Base-by-base conservation (phyloP, 352 stramenopile species). In the Phytophthora constricta region DNA sequence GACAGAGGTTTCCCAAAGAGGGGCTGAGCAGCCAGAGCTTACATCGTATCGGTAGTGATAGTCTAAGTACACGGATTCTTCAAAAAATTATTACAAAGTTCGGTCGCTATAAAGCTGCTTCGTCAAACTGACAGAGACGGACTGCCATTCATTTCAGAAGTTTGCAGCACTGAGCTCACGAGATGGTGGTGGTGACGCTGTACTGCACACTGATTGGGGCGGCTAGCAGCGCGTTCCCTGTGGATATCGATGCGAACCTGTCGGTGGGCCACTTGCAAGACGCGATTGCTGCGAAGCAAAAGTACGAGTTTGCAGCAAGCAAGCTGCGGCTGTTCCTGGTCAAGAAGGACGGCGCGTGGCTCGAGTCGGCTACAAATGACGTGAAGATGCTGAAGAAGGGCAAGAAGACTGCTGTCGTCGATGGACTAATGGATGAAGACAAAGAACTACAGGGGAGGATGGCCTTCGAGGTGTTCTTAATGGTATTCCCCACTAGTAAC, bases 281-380 rank as follows among this genome's bases (percentile, higher is more conserved):
- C 14, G 41, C 41, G 41, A 23, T 23, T 17, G n/a, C 14, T 4
- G 34, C 34, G 9, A 16, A 42, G 10, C 14, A 42, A 16, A n/a
- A n/a, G 4, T 13, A 25, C 17, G 41, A 47, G 14, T 23, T 23
- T 17, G 41, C 19, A 50, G 41, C 61, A 16, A 14, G 49, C 20
- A 23, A 52, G 26, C 55, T 63, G 43, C 28, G 55, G 56, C 56
- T 63, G 22, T 50, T 56, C 41, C 25, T 60, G 39, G 53, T 41
- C 4, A 60, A 60, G 49, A 63, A 26, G 41, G 39, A 19, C 19
- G 26, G 14, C 25, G 20, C 25, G 37, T 45, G 37, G 37, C 37
- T 45, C 9, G 10, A 7, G 34, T 42, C 34, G 3, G 11, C 11
- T 16, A 34, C 47, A 5, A 10, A 54, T 22, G 53, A 41, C 20